Conservation (phyloP, 306 rosid genomes). For the Morella rubra region DNA sequence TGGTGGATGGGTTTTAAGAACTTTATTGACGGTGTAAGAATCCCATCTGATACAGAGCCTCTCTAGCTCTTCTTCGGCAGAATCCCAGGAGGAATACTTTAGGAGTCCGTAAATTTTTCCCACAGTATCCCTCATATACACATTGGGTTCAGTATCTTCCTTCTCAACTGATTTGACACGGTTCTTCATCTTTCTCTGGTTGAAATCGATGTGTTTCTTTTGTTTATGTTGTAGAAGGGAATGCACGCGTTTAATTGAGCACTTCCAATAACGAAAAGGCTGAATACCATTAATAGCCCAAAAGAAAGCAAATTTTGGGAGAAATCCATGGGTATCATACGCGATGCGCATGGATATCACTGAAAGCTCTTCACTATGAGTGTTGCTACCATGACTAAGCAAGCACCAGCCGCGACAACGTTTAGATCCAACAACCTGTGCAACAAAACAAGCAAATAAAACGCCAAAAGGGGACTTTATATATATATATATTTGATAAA, state of each 20-base stretch:
- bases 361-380: background rate
- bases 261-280: background rate
- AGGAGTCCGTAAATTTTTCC: constrained; percentile 47
- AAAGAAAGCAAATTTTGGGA: constrained; percentile 21
- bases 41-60: constrained; percentile 68
- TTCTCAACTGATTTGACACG: constrained; percentile 15
- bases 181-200: constrained; percentile 16
- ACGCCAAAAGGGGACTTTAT: no score
- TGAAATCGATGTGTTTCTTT: constrained; percentile 28
- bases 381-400: background rate
- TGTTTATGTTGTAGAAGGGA: constrained; percentile 39
- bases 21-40: constrained; percentile 76
- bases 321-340: constrained; percentile 26
- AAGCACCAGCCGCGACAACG: background rate
- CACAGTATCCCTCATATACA: constrained; percentile 53
- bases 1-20: constrained; percentile 83
- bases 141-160: constrained; percentile 15
- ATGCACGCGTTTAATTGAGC: constrained; percentile 33
- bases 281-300: constrained; percentile 8
- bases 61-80: constrained; percentile 47
- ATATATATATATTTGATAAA: no score
- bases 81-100: constrained; percentile 69
- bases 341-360: constrained; percentile 11
- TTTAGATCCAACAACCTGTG: no score
- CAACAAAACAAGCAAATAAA: no score